Base-by-base conservation (phyloP, 441 rosid species). In the Populus hybrid region DNA sequence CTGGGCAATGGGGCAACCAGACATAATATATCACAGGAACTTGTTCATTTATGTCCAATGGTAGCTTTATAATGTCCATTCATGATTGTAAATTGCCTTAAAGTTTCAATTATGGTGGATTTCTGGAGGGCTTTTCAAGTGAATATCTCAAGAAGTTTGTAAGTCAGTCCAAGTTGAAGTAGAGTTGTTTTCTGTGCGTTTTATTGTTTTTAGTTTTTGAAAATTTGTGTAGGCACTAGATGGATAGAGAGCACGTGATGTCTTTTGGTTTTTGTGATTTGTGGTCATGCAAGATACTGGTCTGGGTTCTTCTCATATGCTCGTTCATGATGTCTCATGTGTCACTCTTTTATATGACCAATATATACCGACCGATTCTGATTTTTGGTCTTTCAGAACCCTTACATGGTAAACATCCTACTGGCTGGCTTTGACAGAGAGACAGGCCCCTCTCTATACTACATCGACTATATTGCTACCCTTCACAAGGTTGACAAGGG, bases 401-500 rank as follows among this genome's bases (percentile, higher is more conserved):
- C 99, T 0, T 96, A 94, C 82, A 82, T 38, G 9, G 98, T 96
- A 81, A 96, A 96, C 90, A 88, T 94, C 73, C 94, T 96, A 70
- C 76, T 96, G 82, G 98, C 99, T 83, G 99, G 99, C 20, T 94
- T 90, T 34, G 99, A 94, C 88, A 91, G 89, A 78, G 97, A 94
- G 84, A 90, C 90, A 0, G 98, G 99, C 21, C 94, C 99, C 7
- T 91, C 98, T 50, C 94, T 96, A 10, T 96, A 92, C 90, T 96
- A 94, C 84, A 88, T 96, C 0, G 98, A 96, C 85, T 96, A 96
- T 86, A 93, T 96, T 73, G 97, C 99, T 63, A 91, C 94, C 50
- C 93, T 94, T 70, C 98, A 95, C 92, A 95, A 94, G 88, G 94
- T 96, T 42, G 99, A 96, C 2, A 94, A 90, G 90, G 99, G 93